Evolutionary conservation across 805 yeast genomes (phyloP).

Genomic region (Vanderwaltozyma verrucispora): DNA sequence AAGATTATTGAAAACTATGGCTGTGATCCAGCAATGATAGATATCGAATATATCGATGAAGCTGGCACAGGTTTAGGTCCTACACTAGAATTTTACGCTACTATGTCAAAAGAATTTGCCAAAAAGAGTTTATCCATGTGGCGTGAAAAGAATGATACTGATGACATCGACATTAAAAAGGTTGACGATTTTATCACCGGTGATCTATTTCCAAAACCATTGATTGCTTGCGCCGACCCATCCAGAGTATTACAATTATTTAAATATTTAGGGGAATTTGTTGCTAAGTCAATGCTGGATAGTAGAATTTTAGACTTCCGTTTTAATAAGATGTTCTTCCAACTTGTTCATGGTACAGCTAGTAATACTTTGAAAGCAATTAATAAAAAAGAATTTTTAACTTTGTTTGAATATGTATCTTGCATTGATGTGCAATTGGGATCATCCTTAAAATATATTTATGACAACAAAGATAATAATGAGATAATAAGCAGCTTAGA

Average conservation of each 20-base stretch:
- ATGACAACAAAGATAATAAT: constrained; percentile 31
- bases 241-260: constrained; percentile 42
- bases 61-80: constrained; percentile 98
- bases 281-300: constrained; percentile 81
- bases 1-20: constrained; percentile 72
- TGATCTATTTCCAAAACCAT: constrained; percentile 72
- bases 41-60: constrained; percentile 80
- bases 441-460: constrained; percentile 44
- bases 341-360: constrained; percentile 33
- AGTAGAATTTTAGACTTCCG: constrained; percentile 78
- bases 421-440: constrained; percentile 51
- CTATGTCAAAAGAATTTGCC: constrained; percentile 66
- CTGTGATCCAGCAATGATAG: constrained; percentile 67
- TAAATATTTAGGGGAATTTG: constrained; percentile 63
- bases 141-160: constrained; percentile 31
- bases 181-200: constrained; percentile 32
- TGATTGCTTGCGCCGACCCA: constrained; percentile 30
- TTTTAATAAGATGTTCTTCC: constrained; percentile 63
- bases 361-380: constrained; percentile 7
- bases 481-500: constrained; percentile 36
- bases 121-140: constrained; percentile 51
- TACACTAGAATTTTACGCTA: constrained; percentile 83
- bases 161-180: constrained; percentile 21
- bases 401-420: constrained; percentile 31
- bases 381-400: constrained; percentile 4